Base-by-base conservation (phyloP, 352 stramenopile species). In the Phytophthora sojae region DNA sequence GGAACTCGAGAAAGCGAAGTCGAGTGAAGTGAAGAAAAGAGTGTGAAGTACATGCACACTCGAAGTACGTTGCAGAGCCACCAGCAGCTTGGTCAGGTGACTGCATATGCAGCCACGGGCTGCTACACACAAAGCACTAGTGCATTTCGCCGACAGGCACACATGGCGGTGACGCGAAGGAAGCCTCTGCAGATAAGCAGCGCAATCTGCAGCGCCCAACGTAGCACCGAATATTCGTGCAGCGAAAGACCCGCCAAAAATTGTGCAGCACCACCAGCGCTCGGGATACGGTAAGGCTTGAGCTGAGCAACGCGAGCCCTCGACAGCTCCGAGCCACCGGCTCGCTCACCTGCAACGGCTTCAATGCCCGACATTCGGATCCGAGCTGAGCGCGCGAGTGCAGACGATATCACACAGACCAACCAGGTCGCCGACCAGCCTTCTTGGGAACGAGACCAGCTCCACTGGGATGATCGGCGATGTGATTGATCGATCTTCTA, bases 181-280 rank as follows among this genome's bases (percentile, higher is more conserved):
- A 73, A 73, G 37, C 44, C 64, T 69, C 45, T n/a, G 44, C 60
- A 57, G 61, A 54, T 68, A 73, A 73, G 15, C 58, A 59, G 21
- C 58, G 65, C 39, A 60, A 69, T 73, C 61, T 74, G 67, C 61
- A 61, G 26, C 25, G 29, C 35, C 45, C 45, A 6, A 61, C 55
- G 49, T 63, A 73, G 60, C 44, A 69, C 68, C 61, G 68, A 32
- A 75, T 71, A 71, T 50, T 67, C 61, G 55, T 71, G 61, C 68
- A 75, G 37, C 68, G 56, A 71, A 75, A 69, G 60, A 69, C 32
- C 21, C 53, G 35, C 45, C 26, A 51, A 69, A 69, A 61, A 45
- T 71, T 75, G 30, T 63, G 35, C 54, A 23, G 21, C 44, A 50
- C 11, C 21, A 64, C 49, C 30, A 51, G 44, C 53, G 17, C 21